Conservation (phyloP, 116 monocot genomes). For the Iris pallida region DNA sequence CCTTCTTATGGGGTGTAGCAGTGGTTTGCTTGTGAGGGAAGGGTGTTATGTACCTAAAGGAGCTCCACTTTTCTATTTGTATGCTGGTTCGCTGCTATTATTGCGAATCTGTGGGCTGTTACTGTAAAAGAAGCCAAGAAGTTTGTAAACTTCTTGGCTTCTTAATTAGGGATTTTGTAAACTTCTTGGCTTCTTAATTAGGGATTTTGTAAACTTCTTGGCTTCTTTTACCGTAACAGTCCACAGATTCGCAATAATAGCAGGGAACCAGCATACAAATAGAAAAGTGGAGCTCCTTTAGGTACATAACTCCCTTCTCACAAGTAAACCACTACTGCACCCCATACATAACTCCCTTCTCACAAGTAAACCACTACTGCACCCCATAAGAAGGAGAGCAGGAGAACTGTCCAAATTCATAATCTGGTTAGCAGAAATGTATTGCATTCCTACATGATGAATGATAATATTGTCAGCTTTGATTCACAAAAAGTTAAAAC, state of each 20-base stretch:
- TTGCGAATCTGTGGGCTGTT: constrained; percentile 91
- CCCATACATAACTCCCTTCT: constrained; percentile 91
- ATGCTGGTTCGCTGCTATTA: constrained; percentile 68
- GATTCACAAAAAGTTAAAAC: background rate
- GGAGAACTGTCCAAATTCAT: constrained; percentile 53
- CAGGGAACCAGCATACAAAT: constrained; percentile 73
- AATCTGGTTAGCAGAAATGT: constrained; percentile 42
- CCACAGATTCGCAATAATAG: constrained; percentile 84
- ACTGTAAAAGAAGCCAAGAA: constrained; percentile 73
- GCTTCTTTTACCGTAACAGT: constrained; percentile 80
- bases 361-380: constrained; percentile 66
- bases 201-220: constrained; percentile 60
- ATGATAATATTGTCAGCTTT: background rate
- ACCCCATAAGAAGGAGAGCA: constrained; percentile 87
- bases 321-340: constrained; percentile 73
- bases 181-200: too few relatives aligned
- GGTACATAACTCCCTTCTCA: constrained; percentile 64
- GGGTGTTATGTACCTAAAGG: constrained; percentile 75
- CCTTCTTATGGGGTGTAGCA: constrained; percentile 93
- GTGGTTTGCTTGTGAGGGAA: constrained; percentile 48
- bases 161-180: too few relatives aligned
- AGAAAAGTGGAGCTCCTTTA: constrained; percentile 58
- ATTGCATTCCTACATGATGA: constrained; percentile 58
- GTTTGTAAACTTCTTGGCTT: too few relatives aligned
- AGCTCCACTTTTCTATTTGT: constrained; percentile 57